phyloP scores from a whole-genome alignment of 2,329 filamentous ascomycete species.

The Sporothrix inflata region DNA sequence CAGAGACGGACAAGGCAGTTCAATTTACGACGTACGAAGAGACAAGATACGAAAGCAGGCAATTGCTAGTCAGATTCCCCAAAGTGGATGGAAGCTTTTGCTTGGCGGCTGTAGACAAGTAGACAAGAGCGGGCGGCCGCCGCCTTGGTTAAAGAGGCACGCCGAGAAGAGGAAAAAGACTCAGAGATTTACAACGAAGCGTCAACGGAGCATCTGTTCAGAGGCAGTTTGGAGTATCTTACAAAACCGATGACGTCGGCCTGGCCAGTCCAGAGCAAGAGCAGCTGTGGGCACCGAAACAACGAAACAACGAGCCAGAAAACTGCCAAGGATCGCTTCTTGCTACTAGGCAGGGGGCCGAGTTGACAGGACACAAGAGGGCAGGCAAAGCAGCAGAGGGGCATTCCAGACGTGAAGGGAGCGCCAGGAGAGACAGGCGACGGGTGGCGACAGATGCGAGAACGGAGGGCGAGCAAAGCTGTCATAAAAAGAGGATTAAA shows the following conservation, averaged over 20 bases:
- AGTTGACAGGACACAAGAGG: conserved; percentile 8
- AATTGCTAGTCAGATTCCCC: background rate
- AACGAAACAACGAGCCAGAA: conserved; percentile 15
- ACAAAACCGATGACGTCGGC: conserved; percentile 24
- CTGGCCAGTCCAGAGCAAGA: conserved; percentile 1
- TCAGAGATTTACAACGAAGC: background rate
- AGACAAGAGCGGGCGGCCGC: background rate
- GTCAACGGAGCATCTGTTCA: conserved; percentile 9
- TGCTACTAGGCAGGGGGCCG: conserved; percentile 22
- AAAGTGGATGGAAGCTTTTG: background rate
- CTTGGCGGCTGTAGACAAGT: background rate
- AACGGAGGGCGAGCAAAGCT: background rate
- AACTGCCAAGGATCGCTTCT: conserved; percentile 21
- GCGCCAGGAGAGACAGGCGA: background rate
- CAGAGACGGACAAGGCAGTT: background rate
- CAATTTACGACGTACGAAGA: conserved; percentile 8
- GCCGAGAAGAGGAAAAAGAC: background rate
- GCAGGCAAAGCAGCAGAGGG: background rate
- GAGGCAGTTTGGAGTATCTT: conserved; percentile 5
- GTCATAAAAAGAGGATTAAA: background rate
- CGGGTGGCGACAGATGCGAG: background rate
- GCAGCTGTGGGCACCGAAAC: background rate
- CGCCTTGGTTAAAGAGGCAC: background rate
- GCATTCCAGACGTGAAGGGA: background rate
- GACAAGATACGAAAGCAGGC: conserved; percentile 12